phyloP scores from a whole-genome alignment of 345 rosid species.

The Balakata baccata region DNA sequence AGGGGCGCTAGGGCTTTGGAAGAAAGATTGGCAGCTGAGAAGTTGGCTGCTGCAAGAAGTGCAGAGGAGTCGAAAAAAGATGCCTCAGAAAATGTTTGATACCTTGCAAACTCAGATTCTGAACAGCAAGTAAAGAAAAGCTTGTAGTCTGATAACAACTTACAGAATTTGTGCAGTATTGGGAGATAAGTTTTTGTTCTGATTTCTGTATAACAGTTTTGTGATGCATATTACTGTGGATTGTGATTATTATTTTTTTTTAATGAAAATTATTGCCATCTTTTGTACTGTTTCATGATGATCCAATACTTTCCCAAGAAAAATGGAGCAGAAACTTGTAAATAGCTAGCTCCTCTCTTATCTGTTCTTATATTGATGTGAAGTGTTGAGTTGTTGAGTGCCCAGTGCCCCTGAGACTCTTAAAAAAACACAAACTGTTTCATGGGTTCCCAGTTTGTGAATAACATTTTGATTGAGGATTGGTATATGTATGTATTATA shows the following conservation, averaged over 20 bases:
- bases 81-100: conserved; percentile 61
- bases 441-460: no score
- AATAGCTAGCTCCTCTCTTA: no score
- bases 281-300: background rate
- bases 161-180: conserved; percentile 24
- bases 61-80: conserved; percentile 54
- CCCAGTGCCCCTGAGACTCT: background rate
- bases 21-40: conserved; percentile 88
- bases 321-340: conserved; percentile 8
- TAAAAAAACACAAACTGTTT: background rate
- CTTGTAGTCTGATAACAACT: conserved; percentile 15
- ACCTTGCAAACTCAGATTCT: background rate
- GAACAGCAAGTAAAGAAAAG: conserved; percentile 6
- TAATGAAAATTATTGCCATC: conserved; percentile 9
- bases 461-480: no score
- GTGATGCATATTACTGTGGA: conserved; percentile 18
- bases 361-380: background rate
- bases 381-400: background rate
- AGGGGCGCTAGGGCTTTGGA: conserved; percentile 97
- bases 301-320: background rate
- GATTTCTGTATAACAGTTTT: conserved; percentile 29
- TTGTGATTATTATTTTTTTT: conserved; percentile 11
- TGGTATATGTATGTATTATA: no score
- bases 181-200: conserved; percentile 22
- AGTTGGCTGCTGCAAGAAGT: conserved; percentile 47